phyloP scores from a whole-genome alignment of 352 stramenopile genomes.

The Hyaloperonospora arabidopsidis region DNA sequence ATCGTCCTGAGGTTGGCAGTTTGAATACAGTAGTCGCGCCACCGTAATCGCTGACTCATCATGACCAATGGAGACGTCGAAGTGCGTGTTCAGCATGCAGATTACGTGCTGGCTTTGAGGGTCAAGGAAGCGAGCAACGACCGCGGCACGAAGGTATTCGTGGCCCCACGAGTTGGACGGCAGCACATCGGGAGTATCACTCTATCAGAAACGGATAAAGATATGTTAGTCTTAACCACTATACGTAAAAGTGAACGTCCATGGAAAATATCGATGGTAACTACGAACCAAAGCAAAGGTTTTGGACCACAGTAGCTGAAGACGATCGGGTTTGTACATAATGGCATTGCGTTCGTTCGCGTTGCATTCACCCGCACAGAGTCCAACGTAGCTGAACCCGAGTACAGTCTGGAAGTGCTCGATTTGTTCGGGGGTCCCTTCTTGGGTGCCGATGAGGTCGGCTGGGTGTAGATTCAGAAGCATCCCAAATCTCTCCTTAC shows the following conservation, averaged over 20 bases:
- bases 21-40: constrained; percentile 30
- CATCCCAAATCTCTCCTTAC: constrained; percentile 33
- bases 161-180: constrained; percentile 59
- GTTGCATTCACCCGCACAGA: constrained; percentile 50
- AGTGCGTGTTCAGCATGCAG: constrained; percentile 78
- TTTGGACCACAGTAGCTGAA: constrained; percentile 30
- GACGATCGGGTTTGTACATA: constrained; percentile 44
- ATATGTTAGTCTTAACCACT: background rate
- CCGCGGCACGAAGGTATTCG: constrained; percentile 49
- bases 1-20: constrained; percentile 39
- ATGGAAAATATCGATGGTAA: background rate
- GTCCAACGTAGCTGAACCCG: constrained; percentile 36
- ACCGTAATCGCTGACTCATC: constrained; percentile 47
- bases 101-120: constrained; percentile 22
- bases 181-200: constrained; percentile 46
- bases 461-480: constrained; percentile 42
- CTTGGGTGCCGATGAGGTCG: constrained; percentile 62
- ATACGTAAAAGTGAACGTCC: too few relatives aligned
- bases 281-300: constrained; percentile 57
- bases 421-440: constrained; percentile 50
- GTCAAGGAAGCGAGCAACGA: constrained; percentile 48
- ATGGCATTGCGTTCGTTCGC: constrained; percentile 64
- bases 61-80: constrained; percentile 51
- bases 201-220: constrained; percentile 23
- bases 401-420: constrained; percentile 40